Percentiles rank a stretch among this genome's conserved stretches.
phyloP scores from a whole-genome alignment of 179 eudicot genomes.

The Pouteria campechiana region DNA sequence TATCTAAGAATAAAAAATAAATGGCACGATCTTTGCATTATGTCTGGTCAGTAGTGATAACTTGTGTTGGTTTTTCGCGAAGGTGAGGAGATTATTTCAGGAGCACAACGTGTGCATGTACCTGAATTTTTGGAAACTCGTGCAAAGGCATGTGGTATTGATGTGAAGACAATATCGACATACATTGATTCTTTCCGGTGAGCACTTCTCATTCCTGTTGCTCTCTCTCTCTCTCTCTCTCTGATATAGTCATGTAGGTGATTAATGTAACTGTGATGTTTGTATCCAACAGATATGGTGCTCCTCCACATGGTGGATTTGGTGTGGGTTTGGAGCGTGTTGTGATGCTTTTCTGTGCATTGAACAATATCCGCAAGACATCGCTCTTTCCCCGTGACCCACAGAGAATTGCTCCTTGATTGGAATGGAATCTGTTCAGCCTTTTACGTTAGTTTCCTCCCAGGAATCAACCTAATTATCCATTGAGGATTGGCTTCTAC shows the following conservation, averaged over 20 bases:
- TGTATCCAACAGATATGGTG: conserved; percentile 50
- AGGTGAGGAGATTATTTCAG: conserved; percentile 79
- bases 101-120: conserved; percentile 69
- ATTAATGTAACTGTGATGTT: background rate
- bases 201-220: conserved; percentile 4
- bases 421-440: no score
- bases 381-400: conserved; percentile 90
- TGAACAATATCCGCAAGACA: conserved; percentile 79
- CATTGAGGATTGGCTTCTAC: no score
- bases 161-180: conserved; percentile 52
- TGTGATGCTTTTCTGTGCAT: conserved; percentile 86
- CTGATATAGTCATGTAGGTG: background rate
- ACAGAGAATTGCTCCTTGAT: conserved; percentile 56
- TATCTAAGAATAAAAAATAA: no score
- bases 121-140: conserved; percentile 42
- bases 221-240: background rate
- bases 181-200: conserved; percentile 85
- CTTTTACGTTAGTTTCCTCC: no score
- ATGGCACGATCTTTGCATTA: no score
- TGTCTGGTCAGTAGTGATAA: no score
- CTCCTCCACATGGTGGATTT: conserved; percentile 92
- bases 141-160: conserved; percentile 63
- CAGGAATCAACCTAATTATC: no score
- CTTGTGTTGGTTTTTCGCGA: background rate
- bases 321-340: conserved; percentile 94